Conservation (phyloP, 768 basidiomycete species). For the Tephrocybe sp. region DNA sequence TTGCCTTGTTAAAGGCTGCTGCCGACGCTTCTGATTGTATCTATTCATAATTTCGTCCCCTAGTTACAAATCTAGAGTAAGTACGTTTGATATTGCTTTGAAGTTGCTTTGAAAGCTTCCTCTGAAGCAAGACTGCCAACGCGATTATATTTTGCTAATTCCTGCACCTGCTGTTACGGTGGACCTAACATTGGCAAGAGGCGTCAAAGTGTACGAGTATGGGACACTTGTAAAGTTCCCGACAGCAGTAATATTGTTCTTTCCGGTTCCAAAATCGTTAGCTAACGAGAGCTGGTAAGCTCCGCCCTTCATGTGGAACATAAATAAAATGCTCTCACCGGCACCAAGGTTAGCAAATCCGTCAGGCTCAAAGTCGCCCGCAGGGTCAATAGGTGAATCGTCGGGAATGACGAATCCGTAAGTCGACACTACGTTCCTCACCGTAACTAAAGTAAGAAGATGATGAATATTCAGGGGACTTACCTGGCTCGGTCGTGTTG, state of each 20-base stretch:
- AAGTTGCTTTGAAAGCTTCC: no score
- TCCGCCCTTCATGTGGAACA: not conserved
- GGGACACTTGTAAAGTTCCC: conserved; percentile 22
- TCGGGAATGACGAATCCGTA: conserved; percentile 25
- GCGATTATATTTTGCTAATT: conserved; percentile 12
- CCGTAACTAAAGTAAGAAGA: not conserved
- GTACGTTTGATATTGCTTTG: no score
- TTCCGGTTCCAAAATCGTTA: conserved; percentile 21
- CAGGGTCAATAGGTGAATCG: conserved; percentile 19
- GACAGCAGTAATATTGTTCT: conserved; percentile 21
- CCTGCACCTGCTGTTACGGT: conserved; percentile 16
- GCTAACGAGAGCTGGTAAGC: conserved; percentile 2
- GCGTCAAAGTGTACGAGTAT: conserved; percentile 18
- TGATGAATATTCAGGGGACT: not conserved
- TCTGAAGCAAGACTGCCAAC: not conserved
- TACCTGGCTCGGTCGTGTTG: conserved; percentile 21
- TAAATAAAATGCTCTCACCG: conserved; percentile 9
- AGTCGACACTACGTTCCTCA: conserved; percentile 15
- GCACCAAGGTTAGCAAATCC: conserved; percentile 21
- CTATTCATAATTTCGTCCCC: no score
- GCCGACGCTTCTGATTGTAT: no score
- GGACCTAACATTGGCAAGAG: conserved; percentile 18
- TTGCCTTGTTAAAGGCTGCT: no score
- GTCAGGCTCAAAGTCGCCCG: conserved; percentile 23
- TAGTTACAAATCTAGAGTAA: no score